Percentiles rank a stretch among this genome's conserved stretches.
These are phyloP conservation scores for Gossypium ekmanianum DNA, from an alignment of 345 rosid species.

Conservation along the genomic window DNA sequence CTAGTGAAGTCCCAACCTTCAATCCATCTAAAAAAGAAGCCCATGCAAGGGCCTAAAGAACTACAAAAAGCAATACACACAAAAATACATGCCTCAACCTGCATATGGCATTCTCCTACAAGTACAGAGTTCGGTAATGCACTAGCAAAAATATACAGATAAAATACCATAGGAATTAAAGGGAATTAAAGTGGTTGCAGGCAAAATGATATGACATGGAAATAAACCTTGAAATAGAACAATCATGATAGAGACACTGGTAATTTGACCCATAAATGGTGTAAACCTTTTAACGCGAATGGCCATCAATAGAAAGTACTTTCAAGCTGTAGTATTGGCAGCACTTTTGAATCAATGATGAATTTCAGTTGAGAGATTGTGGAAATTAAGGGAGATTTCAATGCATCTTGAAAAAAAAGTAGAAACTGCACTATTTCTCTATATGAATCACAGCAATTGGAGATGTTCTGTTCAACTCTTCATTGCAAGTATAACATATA, in stretches of 20 bases:
- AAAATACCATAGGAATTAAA: background rate
- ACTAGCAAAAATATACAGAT: background rate
- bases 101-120: background rate
- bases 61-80: constrained; percentile 16
- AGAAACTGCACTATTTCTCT: too few species aligned
- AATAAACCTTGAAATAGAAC: background rate
- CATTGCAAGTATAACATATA: background rate
- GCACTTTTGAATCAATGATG: background rate
- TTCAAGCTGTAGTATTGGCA: background rate
- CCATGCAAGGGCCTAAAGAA: constrained; percentile 9
- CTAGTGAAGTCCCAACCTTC: background rate
- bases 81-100: background rate
- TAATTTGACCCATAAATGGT: background rate
- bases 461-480: background rate
- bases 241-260: background rate
- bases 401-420: background rate
- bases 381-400: background rate
- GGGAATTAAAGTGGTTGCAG: background rate
- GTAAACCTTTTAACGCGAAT: background rate
- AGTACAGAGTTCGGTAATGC: background rate
- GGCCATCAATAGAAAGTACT: too few species aligned
- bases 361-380: background rate
- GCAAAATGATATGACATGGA: background rate
- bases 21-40: constrained; percentile 5
- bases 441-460: background rate